Evolutionary conservation across 495 filamentous ascomycete genomes (phyloP), one percentile per base, ranked within the genome.

Genomic region (Hypoxylon crocopeplum): DNA sequence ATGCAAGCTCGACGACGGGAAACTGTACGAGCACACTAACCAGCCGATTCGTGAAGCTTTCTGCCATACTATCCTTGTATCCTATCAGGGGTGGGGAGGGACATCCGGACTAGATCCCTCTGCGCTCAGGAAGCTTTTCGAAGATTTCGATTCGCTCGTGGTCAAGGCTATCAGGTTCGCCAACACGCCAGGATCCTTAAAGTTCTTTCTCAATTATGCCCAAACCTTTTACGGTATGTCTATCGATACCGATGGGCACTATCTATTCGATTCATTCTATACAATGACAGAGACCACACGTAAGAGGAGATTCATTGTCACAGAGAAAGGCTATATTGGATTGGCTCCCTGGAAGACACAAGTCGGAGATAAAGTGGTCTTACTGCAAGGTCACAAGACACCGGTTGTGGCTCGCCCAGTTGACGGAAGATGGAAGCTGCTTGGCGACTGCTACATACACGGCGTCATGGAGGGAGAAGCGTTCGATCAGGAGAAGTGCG

Each of bases 401-500:
- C 53, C 53, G 12, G 27, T 57, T n/a, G 44, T 49, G 11, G 24
- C 46, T 13, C 53, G 53, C 6, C 36, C 5, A 8, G 37, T 25
- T 13, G 24, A 25, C 11, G 34, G 17, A 8, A 36, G 36, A n/a
- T 41, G 48, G 48, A 40, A 32, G 4, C 27, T 57, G 36, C 25
- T 65, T 12, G 56, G 52, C 13, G 36, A 42, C 22, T 65, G 46
- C 13, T 65, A 37, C 36, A 7, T 50, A 10, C 49, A 44, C 45
- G 52, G 46, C 16, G 24, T 65, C 7, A 57, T 59, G 36, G 24
- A 50, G n/a, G 51, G 56, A 7, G 49, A 54, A 8, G 44, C 7
- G 22, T 50, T 39, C n/a, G 13, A 39, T 19, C 11, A 22, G 2
- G 47, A 20, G 7, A 29, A 15, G 8, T 30, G 34, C 15, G 34